Evolutionary conservation across 2,329 filamentous ascomycete species (phyloP).

Genomic region (Stemphylium beticola): DNA sequence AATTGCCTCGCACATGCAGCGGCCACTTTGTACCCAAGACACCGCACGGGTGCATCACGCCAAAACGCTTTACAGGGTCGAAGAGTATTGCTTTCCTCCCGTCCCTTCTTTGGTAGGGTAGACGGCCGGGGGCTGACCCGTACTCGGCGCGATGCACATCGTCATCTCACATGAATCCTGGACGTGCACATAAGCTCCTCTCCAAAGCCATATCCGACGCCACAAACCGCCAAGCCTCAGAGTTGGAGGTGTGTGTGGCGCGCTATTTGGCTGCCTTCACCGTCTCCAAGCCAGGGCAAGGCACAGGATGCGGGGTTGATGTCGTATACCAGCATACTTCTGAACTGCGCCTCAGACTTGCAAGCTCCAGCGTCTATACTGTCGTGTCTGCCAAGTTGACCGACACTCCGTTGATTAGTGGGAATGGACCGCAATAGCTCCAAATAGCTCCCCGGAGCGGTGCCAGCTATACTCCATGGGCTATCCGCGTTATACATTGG

Average conservation of each 20-base stretch:
- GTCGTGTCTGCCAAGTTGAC: slow-evolving; percentile 11
- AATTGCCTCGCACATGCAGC: not conserved
- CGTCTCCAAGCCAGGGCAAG: slow-evolving; percentile 15
- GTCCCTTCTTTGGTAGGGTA: slow-evolving; percentile 17
- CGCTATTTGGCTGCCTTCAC: slow-evolving; percentile 16
- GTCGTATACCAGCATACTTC: slow-evolving; percentile 29
- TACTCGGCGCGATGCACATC: slow-evolving; percentile 23
- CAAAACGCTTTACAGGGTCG: slow-evolving; percentile 10
- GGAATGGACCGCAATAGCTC: not conserved
- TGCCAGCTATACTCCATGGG: slow-evolving; percentile 2
- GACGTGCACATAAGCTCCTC: slow-evolving; percentile 39
- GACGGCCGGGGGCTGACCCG: not conserved
- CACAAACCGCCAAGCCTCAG: slow-evolving; percentile 13
- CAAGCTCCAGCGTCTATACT: slow-evolving; percentile 9
- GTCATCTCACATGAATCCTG: slow-evolving; percentile 32
- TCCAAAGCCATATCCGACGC: slow-evolving; percentile 37
- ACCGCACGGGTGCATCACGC: slow-evolving; percentile 18
- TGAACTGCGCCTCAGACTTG: slow-evolving; percentile 16
- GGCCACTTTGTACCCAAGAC: not conserved
- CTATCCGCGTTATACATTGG: slow-evolving; percentile 16
- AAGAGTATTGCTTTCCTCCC: slow-evolving; percentile 2
- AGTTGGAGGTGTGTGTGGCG: slow-evolving; percentile 18
- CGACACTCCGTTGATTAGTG: slow-evolving; percentile 15
- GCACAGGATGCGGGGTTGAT: slow-evolving; percentile 35
- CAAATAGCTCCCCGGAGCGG: slow-evolving; percentile 2